phyloP scores from a whole-genome alignment of 169 alveolate species.

The Blepharisma undulans region DNA sequence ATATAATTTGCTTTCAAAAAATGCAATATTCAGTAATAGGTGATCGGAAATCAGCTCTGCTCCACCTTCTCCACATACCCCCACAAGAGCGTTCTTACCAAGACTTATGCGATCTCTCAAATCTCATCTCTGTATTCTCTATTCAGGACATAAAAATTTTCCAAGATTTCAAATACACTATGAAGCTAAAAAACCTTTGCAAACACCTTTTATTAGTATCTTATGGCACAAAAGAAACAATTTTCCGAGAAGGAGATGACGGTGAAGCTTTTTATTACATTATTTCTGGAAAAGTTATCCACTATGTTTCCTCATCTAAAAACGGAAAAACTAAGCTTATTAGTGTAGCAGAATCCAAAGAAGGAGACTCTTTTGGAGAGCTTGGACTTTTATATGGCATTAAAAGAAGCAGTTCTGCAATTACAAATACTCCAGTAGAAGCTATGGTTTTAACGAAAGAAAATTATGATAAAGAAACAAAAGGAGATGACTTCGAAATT shows the following conservation, averaged over 20 bases:
- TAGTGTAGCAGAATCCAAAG: constrained; percentile 46
- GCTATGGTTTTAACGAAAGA: background rate
- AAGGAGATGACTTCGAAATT: background rate
- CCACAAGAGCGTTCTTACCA: background rate
- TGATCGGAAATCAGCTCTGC: background rate
- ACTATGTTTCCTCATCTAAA: constrained; percentile 52
- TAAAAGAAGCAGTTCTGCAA: background rate
- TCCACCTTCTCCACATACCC: constrained; percentile 2
- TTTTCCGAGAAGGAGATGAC: constrained; percentile 63
- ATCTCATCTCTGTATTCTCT: background rate
- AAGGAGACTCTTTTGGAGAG: constrained; percentile 37
- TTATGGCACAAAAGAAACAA: constrained; percentile 20
- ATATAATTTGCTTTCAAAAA: background rate
- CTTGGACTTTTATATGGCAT: constrained; percentile 7
- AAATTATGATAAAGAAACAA: constrained; percentile 11
- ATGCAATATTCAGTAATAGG: background rate
- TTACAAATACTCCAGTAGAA: constrained; percentile 7
- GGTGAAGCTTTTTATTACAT: constrained; percentile 65
- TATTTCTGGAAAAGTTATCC: constrained; percentile 55
- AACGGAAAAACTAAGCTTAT: constrained; percentile 56
- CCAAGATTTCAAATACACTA: constrained; percentile 11
- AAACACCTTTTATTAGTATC: background rate
- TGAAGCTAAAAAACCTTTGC: background rate
- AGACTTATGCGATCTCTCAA: background rate
- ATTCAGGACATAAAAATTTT: background rate